Conservation (phyloP, 768 basidiomycete species). For the Pleurotus tuoliensis region DNA sequence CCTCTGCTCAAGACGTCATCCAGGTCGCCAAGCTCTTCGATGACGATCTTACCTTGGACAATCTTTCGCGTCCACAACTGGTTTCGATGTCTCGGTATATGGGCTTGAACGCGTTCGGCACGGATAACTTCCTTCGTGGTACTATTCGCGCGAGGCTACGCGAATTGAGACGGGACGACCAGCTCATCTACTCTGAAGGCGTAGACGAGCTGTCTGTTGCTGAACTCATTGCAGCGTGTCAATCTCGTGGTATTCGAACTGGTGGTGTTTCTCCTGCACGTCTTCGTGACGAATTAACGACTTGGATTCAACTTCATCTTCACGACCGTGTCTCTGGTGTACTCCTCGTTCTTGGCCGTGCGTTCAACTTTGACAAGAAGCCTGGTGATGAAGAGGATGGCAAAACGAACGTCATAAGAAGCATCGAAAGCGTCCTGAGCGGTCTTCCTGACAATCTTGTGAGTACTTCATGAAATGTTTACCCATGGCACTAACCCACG, state of each 20-base stretch:
- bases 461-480: conserved; percentile 23
- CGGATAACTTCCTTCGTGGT: conserved; percentile 95
- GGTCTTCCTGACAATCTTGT: conserved; percentile 94
- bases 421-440: conserved; percentile 86
- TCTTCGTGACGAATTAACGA: conserved; percentile 82
- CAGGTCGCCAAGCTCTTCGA: conserved; percentile 96
- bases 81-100: conserved; percentile 98
- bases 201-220: conserved; percentile 87
- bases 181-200: conserved; percentile 87
- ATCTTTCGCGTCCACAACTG: conserved; percentile 95
- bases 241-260: conserved; percentile 91
- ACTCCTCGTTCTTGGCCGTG: conserved; percentile 87
- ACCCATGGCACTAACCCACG: conserved; percentile 4
- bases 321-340: conserved; percentile 92
- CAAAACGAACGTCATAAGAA: conserved; percentile 74
- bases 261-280: conserved; percentile 82
- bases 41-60: conserved; percentile 96
- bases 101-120: conserved; percentile 97
- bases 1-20: conserved; percentile 84
- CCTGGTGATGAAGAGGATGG: conserved; percentile 75
- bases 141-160: conserved; percentile 81
- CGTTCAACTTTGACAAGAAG: conserved; percentile 88
- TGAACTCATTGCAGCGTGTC: conserved; percentile 90
- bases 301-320: conserved; percentile 92
- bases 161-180: conserved; percentile 86